Percentiles rank a stretch among this genome's conserved stretches.
phyloP scores from a whole-genome alignment of 2,329 filamentous ascomycete species.

The Penicillium freii region DNA sequence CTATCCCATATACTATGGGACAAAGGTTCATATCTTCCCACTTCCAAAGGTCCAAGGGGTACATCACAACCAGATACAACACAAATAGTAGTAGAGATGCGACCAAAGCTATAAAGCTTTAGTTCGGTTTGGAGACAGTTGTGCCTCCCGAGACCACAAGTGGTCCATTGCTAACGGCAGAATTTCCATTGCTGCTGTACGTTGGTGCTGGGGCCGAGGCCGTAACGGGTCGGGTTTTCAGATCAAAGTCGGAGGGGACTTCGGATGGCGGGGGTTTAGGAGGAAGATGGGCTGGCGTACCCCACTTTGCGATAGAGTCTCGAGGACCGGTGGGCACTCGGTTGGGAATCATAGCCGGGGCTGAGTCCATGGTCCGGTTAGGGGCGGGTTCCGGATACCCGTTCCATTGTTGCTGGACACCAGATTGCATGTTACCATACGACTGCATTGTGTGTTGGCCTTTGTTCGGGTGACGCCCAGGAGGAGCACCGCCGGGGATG shows the following conservation, averaged over 20 bases:
- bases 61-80: background rate
- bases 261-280: slow-evolving; percentile 52
- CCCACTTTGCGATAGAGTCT: slow-evolving; percentile 50
- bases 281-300: slow-evolving; percentile 50
- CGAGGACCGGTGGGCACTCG: slow-evolving; percentile 27
- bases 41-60: background rate
- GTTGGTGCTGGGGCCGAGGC: slow-evolving; percentile 19
- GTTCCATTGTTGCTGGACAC: slow-evolving; percentile 30
- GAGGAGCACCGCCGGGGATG: slow-evolving; percentile 60
- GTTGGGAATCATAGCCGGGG: slow-evolving; percentile 14
- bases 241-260: slow-evolving; percentile 42
- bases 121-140: slow-evolving; percentile 29
- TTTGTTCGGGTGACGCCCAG: slow-evolving; percentile 35
- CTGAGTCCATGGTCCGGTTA: slow-evolving; percentile 24
- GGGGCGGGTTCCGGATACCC: slow-evolving; percentile 25
- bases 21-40: background rate
- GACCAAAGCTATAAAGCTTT: slow-evolving; percentile 4
- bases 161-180: slow-evolving; percentile 33
- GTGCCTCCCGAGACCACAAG: slow-evolving; percentile 42
- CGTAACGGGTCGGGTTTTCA: slow-evolving; percentile 34
- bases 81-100: background rate
- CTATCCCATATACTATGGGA: background rate
- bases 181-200: slow-evolving; percentile 24
- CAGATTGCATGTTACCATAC: slow-evolving; percentile 26
- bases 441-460: slow-evolving; percentile 30